Evolutionary conservation across 208 protist genomes (phyloP).

Genomic region (Leishmania major): DNA sequence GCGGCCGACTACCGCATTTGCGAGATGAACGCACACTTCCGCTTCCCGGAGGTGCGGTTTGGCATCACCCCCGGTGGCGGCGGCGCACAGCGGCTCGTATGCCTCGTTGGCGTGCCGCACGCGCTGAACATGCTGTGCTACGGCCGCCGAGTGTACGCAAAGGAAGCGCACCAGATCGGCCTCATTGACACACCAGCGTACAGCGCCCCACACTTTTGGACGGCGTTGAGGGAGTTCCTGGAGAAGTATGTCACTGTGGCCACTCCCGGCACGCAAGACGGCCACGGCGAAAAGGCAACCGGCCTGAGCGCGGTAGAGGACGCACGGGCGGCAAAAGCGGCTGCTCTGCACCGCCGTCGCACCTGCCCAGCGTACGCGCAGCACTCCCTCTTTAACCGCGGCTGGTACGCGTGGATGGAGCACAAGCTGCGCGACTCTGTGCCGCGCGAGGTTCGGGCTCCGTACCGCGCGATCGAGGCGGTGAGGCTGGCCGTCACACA

Average conservation of each 20-base stretch:
- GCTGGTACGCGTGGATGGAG: slow-evolving; percentile 41
- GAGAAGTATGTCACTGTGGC: background rate
- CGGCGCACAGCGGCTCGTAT: slow-evolving; percentile 75
- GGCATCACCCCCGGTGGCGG: slow-evolving; percentile 83
- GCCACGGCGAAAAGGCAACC: background rate
- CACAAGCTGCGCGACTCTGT: slow-evolving; percentile 46
- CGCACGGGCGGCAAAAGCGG: slow-evolving; percentile 1
- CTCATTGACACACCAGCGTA: slow-evolving; percentile 53
- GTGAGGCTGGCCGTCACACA: slow-evolving; percentile 37
- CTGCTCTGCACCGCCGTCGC: slow-evolving; percentile 23
- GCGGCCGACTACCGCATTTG: slow-evolving; percentile 72
- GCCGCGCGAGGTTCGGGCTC: slow-evolving; percentile 44
- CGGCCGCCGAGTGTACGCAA: slow-evolving; percentile 37
- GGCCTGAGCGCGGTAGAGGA: background rate
- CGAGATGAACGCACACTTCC: slow-evolving; percentile 38
- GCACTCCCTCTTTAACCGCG: slow-evolving; percentile 33
- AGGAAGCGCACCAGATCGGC: slow-evolving; percentile 56
- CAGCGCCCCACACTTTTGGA: slow-evolving; percentile 13
- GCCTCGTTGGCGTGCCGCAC: slow-evolving; percentile 61
- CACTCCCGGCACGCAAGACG: background rate
- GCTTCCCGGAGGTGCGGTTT: slow-evolving; percentile 67
- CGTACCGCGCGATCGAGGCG: slow-evolving; percentile 49
- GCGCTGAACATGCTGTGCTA: slow-evolving; percentile 47
- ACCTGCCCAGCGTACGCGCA: slow-evolving; percentile 4
- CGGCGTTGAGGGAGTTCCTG: slow-evolving; percentile 15